These are phyloP conservation scores for Aspergillus ustus DNA, from an alignment of 2,329 filamentous ascomycete species.

Conservation along the genomic window DNA sequence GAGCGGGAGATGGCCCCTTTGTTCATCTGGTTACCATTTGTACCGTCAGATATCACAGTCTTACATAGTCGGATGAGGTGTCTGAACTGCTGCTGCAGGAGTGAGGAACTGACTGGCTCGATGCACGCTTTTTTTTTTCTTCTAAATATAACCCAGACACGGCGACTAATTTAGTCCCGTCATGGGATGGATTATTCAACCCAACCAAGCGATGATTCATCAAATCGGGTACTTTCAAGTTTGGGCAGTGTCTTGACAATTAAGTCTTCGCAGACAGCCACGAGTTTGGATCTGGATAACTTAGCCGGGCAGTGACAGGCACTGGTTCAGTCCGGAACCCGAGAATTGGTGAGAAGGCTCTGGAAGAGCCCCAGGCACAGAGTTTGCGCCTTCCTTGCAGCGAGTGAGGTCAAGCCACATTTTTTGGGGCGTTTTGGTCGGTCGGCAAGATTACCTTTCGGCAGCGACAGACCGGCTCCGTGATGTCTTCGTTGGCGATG, in stretches of 20 bases:
- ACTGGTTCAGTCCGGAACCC: background rate
- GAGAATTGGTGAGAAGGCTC: background rate
- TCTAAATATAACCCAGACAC: conserved; percentile 7
- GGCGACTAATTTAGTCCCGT: conserved; percentile 1
- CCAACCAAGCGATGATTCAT: background rate
- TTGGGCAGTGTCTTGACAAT: background rate
- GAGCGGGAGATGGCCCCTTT: background rate
- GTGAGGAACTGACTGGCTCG: background rate
- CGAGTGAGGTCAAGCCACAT: conserved; percentile 7
- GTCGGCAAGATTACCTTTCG: conserved; percentile 8
- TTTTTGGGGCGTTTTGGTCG: background rate
- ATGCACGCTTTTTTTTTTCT: conserved; percentile 8
- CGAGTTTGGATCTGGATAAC: background rate
- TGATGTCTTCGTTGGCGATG: background rate
- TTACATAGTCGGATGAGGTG: background rate
- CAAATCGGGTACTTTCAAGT: background rate
- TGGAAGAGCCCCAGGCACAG: background rate
- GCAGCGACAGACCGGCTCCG: background rate
- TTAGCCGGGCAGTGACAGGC: background rate
- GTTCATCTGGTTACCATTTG: background rate
- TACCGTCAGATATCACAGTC: background rate
- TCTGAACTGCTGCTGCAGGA: background rate
- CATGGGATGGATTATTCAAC: background rate
- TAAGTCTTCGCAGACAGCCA: background rate
- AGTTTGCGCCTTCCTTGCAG: background rate